Evolutionary conservation across 345 rosid species (phyloP), one percentile per base, ranked within the genome.

Genomic region (Eutrema heterophyllum): DNA sequence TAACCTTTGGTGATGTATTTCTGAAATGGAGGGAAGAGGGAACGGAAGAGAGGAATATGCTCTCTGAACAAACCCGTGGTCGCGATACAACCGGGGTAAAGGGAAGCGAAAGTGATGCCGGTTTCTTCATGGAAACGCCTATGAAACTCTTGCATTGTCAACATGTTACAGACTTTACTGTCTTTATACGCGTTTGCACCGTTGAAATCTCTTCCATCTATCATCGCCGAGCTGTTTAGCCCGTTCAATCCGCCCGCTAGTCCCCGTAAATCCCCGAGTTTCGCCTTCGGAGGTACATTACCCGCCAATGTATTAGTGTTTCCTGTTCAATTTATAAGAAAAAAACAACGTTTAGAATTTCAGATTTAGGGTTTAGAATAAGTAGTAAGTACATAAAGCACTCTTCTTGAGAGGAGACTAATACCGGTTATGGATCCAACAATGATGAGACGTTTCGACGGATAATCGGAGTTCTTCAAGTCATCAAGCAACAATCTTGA

Each of bases 131-230:
- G 97, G 81, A 58, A 92, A 32, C 92, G 91, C 77, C 97, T 83
- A 79, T 92, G 97, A 83, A 89, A 92, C 76, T 95, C 96, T 80
- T 88, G 99, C 97, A 95, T 95, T 0, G 87, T 86, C 67, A 95
- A 88, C 97, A 95, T 90, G 76, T 95, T 95, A 84, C 97, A 95
- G 60, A 95, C 97, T 68, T 95, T 95, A 87, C 97, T 90, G 86
- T 95, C 97, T 81, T 92, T 95, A 77, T 91, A 91, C 46, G 99
- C 93, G 81, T 95, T 89, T 54, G 97, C 99, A 27, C 97, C 97
- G 27, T 95, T 97, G 4, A 92, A 95, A 1, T 88, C 88, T 51
- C 92, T 97, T 30, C 99, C 99, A 38, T 95, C 97, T 16, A 95
- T 85, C 99, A 95, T 95, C 27, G 75, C 65, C 53, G 97, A 48